These are phyloP conservation scores for Paramyrothecium sp. DNA, from an alignment of 2,329 filamentous ascomycete genomes.

Conservation along the genomic window DNA sequence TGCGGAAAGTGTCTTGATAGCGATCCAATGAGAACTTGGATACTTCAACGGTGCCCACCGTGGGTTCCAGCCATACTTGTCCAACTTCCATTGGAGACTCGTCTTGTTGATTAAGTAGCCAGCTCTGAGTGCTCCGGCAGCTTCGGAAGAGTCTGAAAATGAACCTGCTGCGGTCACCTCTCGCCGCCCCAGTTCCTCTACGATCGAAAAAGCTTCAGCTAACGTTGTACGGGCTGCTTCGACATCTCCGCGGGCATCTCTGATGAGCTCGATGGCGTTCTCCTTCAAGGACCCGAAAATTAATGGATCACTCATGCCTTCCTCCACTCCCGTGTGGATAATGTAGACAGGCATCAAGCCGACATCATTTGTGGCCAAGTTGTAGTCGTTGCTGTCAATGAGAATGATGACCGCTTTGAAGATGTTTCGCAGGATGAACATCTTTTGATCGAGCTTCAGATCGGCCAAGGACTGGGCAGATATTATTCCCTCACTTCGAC, in stretches of 20 bases:
- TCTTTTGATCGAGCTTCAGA: not conserved
- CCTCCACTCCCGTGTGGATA: conserved; percentile 1
- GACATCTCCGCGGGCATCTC: not conserved
- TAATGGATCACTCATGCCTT: conserved; percentile 3
- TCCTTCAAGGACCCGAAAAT: conserved; percentile 7
- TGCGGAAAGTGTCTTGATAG: not conserved
- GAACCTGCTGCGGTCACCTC: conserved; percentile 2
- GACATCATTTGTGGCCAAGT: not conserved
- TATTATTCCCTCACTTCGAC: not conserved
- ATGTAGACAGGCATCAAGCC: conserved; percentile 4
- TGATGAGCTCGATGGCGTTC: not conserved
- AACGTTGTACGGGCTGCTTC: not conserved
- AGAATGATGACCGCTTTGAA: not conserved
- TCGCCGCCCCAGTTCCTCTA: not conserved
- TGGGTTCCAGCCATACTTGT: not conserved
- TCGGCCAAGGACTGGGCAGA: not conserved
- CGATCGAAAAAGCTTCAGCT: not conserved
- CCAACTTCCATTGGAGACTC: not conserved
- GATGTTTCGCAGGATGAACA: not conserved
- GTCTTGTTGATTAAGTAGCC: not conserved
- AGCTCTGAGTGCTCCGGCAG: not conserved
- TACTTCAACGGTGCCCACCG: not conserved
- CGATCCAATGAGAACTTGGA: not conserved
- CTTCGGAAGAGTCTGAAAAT: not conserved
- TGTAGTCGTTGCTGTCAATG: not conserved